Percentiles rank a stretch among this genome's conserved stretches.
Evolutionary conservation across 768 basidiomycete species (phyloP).

Genomic region (Asterophora parasitica): DNA sequence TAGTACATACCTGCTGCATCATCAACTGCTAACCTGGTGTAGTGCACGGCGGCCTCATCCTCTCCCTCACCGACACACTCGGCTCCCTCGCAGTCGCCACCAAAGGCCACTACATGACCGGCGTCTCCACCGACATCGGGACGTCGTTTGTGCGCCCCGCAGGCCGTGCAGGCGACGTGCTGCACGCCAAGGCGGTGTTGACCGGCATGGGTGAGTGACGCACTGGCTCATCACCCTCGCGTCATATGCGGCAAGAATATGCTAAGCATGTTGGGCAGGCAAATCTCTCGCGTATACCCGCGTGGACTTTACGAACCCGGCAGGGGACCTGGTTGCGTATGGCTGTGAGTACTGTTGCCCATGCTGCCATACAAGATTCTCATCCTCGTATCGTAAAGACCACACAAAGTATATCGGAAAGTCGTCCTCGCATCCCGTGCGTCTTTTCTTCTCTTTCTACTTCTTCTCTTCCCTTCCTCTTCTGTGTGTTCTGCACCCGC

Average conservation of each 20-base stretch:
- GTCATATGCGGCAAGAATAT: neutral
- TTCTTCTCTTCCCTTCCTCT: neutral
- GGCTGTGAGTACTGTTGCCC: slow-evolving; percentile 51
- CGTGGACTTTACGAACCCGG: slow-evolving; percentile 63
- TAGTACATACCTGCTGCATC: no score
- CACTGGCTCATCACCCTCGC: no score
- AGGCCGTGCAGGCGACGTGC: slow-evolving; percentile 63
- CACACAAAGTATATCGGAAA: slow-evolving; percentile 86
- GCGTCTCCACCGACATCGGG: slow-evolving; percentile 79
- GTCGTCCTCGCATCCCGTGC: slow-evolving; percentile 44
- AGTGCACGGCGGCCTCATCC: slow-evolving; percentile 77
- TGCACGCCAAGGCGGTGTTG: slow-evolving; percentile 60
- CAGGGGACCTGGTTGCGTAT: slow-evolving; percentile 73
- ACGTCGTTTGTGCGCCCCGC: slow-evolving; percentile 76
- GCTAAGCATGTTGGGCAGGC: slow-evolving; percentile 36
- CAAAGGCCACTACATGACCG: slow-evolving; percentile 82
- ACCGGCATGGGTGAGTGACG: slow-evolving; percentile 58
- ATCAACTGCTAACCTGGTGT: neutral
- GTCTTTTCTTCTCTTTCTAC: slow-evolving; percentile 14
- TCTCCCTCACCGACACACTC: slow-evolving; percentile 80
- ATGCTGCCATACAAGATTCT: neutral
- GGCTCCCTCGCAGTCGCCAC: slow-evolving; percentile 82
- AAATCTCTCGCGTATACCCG: slow-evolving; percentile 79
- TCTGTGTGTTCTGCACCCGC: no score
- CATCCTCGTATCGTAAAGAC: slow-evolving; percentile 35